Conservation (phyloP, 2,329 filamentous ascomycete species). For the Pseudonectria foliicola region DNA sequence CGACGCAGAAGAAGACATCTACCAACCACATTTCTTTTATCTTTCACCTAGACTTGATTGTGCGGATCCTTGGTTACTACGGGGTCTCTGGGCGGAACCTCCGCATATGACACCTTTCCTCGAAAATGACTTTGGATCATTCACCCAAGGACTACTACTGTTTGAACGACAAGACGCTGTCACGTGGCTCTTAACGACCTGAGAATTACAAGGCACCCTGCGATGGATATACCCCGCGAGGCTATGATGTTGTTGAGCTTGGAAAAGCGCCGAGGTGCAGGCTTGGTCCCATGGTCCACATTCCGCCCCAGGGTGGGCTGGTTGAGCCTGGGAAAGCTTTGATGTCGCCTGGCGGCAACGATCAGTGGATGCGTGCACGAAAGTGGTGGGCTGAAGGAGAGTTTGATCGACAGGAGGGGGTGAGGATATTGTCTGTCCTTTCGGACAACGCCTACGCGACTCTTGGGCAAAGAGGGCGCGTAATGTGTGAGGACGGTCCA, state of each 20-base stretch:
- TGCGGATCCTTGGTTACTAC: conserved; percentile 24
- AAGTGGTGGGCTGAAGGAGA: conserved; percentile 28
- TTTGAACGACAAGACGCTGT: conserved; percentile 29
- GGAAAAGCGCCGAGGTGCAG: conserved; percentile 23
- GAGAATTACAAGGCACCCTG: conserved; percentile 30
- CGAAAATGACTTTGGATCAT: conserved; percentile 27
- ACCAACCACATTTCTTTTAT: conserved; percentile 20
- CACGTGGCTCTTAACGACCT: conserved; percentile 31
- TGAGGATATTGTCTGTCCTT: conserved; percentile 16
- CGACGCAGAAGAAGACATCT: conserved; percentile 15
- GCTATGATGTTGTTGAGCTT: conserved; percentile 32
- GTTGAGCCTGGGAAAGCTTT: conserved; percentile 20
- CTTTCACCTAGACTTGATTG: conserved; percentile 25
- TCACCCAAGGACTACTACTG: conserved; percentile 26
- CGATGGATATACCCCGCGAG: conserved; percentile 37
- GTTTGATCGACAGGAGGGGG: conserved; percentile 22
- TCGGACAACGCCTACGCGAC: conserved; percentile 9
- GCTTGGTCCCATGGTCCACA: conserved; percentile 15
- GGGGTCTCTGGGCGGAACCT: conserved; percentile 19
- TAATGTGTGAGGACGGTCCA: conserved; percentile 11
- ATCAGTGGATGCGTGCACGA: conserved; percentile 25
- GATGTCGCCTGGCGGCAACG: conserved; percentile 17
- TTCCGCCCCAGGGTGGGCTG: conserved; percentile 11
- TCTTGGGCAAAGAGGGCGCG: conserved; percentile 2
- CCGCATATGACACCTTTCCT: conserved; percentile 22